phyloP scores from a whole-genome alignment of 1,284 basidiomycete genomes.

The Rhodotorula glutinis region DNA sequence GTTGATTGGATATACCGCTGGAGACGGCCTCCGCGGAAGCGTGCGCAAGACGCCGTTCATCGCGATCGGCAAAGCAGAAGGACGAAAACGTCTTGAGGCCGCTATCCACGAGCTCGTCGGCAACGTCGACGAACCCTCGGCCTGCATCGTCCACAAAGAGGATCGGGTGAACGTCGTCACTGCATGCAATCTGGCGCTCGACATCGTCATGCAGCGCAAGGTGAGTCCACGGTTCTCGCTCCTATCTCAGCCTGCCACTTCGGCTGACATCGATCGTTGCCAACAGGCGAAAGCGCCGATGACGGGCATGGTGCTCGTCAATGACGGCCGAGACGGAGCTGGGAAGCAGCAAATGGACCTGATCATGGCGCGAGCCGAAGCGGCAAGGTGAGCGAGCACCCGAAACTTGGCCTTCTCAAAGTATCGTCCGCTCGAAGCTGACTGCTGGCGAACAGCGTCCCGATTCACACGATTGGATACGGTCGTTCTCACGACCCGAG shows the following conservation, averaged over 20 bases:
- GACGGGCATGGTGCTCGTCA: conserved; percentile 86
- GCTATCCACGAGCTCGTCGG: conserved; percentile 71
- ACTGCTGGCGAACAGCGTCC: conserved; percentile 54
- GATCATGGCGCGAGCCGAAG: conserved; percentile 90
- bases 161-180: conserved; percentile 95
- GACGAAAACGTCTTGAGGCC: conserved; percentile 64
- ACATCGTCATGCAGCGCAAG: conserved; percentile 89
- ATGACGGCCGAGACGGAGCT: conserved; percentile 83
- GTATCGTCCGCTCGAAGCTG: neutral
- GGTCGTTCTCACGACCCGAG: conserved; percentile 94
- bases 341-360: conserved; percentile 98
- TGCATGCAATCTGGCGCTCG: conserved; percentile 80
- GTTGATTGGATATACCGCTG: conserved; percentile 80
- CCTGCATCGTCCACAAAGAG: conserved; percentile 73
- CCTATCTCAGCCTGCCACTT: no score
- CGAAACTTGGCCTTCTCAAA: neutral
- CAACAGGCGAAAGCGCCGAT: conserved; percentile 69
- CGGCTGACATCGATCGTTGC: neutral
- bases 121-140: conserved; percentile 47
- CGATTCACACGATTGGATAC: conserved; percentile 95
- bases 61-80: conserved; percentile 64
- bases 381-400: conserved; percentile 61
- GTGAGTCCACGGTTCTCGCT: neutral
- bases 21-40: conserved; percentile 63
- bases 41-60: conserved; percentile 87